A percentile compares a stretch with the other conserved stretches of the same genome.
phyloP scores from a whole-genome alignment of 1,284 basidiomycete species.

The Malassezia japonica region DNA sequence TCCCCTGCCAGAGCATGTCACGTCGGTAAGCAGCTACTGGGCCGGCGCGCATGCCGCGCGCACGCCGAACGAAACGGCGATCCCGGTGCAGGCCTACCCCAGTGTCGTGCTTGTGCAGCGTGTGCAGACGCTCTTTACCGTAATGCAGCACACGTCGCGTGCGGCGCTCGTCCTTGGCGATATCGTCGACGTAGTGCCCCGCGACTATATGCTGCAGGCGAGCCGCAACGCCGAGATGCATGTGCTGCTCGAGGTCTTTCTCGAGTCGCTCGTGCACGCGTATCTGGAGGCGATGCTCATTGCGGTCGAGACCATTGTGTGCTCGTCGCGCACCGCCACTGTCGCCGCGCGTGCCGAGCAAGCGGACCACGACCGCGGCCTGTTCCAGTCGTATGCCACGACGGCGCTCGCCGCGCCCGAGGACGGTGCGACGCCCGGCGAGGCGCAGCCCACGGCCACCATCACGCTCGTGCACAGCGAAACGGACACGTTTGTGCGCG shows the following conservation, averaged over 20 bases:
- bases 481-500: background rate
- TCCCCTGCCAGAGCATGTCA: background rate
- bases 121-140: conserved; percentile 8
- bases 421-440: background rate
- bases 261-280: conserved; percentile 8
- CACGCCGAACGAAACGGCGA: background rate
- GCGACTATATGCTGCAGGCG: conserved; percentile 1
- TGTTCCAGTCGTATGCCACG: conserved; percentile 10
- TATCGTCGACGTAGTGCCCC: background rate
- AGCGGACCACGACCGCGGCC: background rate
- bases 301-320: background rate
- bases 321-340: background rate
- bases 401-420: background rate
- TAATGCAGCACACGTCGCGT: background rate
- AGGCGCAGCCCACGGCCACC: conserved; percentile 4
- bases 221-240: conserved; percentile 2
- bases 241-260: background rate
- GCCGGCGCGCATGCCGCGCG: background rate
- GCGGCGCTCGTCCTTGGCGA: conserved; percentile 12
- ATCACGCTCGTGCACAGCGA: conserved; percentile 12
- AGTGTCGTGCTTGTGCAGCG: conserved; percentile 6
- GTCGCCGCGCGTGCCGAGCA: background rate
- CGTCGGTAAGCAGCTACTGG: conserved; percentile 7
- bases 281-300: background rate
- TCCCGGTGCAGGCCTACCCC: background rate